A percentile compares a stretch with the other conserved stretches of the same genome.
Evolutionary conservation across 75 land plant genomes (phyloP).

Genomic region (Isoetes taiwanensis): DNA sequence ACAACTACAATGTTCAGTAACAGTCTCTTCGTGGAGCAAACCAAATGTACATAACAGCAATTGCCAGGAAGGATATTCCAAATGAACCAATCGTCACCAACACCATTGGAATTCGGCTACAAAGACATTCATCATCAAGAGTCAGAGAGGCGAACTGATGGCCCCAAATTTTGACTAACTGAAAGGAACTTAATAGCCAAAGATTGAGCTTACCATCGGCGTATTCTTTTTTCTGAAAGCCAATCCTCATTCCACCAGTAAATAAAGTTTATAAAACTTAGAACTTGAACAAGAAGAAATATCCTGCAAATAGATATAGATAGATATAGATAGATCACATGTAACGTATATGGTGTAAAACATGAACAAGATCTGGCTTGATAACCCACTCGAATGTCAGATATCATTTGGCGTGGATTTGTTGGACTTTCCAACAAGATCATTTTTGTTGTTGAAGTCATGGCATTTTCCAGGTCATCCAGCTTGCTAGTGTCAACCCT

Average conservation of each 20-base stretch:
- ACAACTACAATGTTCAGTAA: constrained; percentile 75
- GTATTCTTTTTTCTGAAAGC: constrained; percentile 34
- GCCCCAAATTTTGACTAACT: too few relatives aligned
- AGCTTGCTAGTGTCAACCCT: constrained; percentile 64
- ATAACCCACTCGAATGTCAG: constrained; percentile 62
- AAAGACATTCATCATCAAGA: too few relatives aligned
- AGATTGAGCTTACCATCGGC: constrained; percentile 68
- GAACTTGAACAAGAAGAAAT: constrained; percentile 69
- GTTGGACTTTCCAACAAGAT: constrained; percentile 99
- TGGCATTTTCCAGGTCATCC: constrained; percentile 56
- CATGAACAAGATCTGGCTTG: too few relatives aligned
- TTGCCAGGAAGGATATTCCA: constrained; percentile 41
- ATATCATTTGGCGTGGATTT: constrained; percentile 79
- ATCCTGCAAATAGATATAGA: constrained; percentile 34
- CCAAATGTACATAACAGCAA: constrained; percentile 81
- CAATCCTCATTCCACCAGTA: constrained; percentile 75
- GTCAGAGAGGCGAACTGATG: too few relatives aligned
- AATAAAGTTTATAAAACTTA: constrained; percentile 83
- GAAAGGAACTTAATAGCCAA: too few relatives aligned
- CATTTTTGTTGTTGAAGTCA: constrained; percentile 65
- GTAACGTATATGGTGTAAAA: too few relatives aligned
- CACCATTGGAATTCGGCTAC: constrained; percentile 56
- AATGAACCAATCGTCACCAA: constrained; percentile 36
- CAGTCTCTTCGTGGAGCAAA: constrained; percentile 63
- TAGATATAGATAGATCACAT: too few relatives aligned